Conservation (phyloP, 108 stramenopile genomes). For the Seminavis robusta region DNA sequence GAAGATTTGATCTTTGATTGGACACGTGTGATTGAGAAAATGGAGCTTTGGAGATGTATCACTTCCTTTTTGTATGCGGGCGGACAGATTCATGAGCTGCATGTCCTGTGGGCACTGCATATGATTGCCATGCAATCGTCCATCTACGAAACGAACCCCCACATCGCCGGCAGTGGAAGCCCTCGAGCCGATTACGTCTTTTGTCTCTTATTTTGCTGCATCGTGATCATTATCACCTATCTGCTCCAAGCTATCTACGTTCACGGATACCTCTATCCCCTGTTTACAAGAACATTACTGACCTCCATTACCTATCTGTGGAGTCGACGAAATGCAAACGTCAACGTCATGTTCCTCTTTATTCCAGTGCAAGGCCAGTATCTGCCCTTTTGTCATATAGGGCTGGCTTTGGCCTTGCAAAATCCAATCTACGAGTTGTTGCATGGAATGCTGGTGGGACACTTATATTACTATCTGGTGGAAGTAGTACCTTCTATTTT, state of each 20-base stretch:
- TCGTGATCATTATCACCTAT: slow-evolving; percentile 2
- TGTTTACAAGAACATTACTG: slow-evolving; percentile 4
- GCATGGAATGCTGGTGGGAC: slow-evolving; percentile 48
- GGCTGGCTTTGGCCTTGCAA: not conserved
- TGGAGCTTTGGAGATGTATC: slow-evolving; percentile 9
- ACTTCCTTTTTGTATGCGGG: slow-evolving; percentile 11
- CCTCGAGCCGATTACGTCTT: slow-evolving; percentile 3
- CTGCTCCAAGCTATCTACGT: not conserved
- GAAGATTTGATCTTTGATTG: slow-evolving; percentile 7
- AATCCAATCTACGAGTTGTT: slow-evolving; percentile 20
- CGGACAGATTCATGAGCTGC: not conserved
- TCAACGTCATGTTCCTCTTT: slow-evolving; percentile 7
- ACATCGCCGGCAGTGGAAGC: slow-evolving; percentile 11
- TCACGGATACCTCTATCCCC: slow-evolving; percentile 9
- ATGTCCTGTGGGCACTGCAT: not conserved
- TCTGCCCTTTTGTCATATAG: slow-evolving; percentile 10
- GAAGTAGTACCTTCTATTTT: slow-evolving; percentile 36
- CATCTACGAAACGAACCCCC: slow-evolving; percentile 8
- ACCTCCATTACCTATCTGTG: slow-evolving; percentile 8
- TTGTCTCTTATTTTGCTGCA: slow-evolving; percentile 1
- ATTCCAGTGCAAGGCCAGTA: slow-evolving; percentile 14
- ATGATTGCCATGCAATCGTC: slow-evolving; percentile 1
- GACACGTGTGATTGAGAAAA: not conserved
- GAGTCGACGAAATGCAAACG: slow-evolving; percentile 9
- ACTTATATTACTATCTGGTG: slow-evolving; percentile 39